A percentile compares a stretch with the other conserved stretches of the same genome.
Evolutionary conservation across 495 filamentous ascomycete genomes (phyloP).

Genomic region (Acidomyces sp.): DNA sequence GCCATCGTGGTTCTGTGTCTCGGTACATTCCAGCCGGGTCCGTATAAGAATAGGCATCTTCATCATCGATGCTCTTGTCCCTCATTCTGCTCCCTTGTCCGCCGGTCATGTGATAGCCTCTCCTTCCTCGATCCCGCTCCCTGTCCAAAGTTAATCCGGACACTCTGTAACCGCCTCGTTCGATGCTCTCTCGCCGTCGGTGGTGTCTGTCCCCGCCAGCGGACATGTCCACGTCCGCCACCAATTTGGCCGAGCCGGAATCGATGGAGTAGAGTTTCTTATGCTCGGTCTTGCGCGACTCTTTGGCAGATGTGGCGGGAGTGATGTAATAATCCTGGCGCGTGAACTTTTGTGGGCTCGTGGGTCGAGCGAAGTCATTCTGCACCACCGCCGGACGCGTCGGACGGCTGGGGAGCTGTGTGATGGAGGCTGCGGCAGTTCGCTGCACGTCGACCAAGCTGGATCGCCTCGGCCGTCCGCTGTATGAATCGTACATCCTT

Average conservation of each 20-base stretch:
- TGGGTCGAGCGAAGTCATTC: constrained; percentile 8
- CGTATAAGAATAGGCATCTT: constrained; percentile 30
- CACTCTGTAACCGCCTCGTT: constrained; percentile 11
- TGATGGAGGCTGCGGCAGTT: not conserved
- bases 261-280: constrained; percentile 29
- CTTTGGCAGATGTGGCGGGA: constrained; percentile 14
- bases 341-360: constrained; percentile 16
- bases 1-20: constrained; percentile 31
- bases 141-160: not conserved
- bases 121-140: constrained; percentile 11
- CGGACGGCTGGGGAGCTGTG: constrained; percentile 11
- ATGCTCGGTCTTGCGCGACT: constrained; percentile 19
- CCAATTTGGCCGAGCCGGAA: constrained; percentile 20
- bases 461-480: constrained; percentile 10
- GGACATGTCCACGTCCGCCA: constrained; percentile 16
- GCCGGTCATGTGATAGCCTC: constrained; percentile 24
- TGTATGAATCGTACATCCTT: constrained; percentile 11
- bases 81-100: constrained; percentile 8
- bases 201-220: constrained; percentile 12
- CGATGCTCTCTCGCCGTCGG: constrained; percentile 19
- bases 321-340: constrained; percentile 21
- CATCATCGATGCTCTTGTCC: constrained; percentile 19
- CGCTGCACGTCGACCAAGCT: constrained; percentile 15
- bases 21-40: constrained; percentile 30
- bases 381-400: constrained; percentile 18